Evolutionary conservation across 225 moss, liverwort and hornwort genomes (phyloP).

Genomic region (Asterella californica): DNA sequence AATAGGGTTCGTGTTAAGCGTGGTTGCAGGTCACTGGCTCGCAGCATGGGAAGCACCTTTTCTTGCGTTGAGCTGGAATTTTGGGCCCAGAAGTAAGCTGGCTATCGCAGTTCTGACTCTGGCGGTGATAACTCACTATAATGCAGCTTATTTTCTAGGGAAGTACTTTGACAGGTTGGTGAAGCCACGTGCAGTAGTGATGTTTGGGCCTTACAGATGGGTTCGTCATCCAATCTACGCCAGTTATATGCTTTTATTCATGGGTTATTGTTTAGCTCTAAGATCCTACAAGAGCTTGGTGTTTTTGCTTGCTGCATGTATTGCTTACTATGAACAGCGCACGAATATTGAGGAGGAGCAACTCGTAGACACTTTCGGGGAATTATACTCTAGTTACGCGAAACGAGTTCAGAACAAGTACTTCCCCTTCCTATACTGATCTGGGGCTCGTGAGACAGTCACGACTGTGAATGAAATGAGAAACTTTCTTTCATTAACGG

Average conservation of each 20-base stretch:
- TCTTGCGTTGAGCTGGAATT: constrained; percentile 61
- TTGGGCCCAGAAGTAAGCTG: constrained; percentile 56
- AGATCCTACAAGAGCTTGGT: constrained; percentile 72
- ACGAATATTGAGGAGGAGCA: constrained; percentile 75
- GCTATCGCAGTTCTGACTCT: constrained; percentile 50
- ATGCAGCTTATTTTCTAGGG: constrained; percentile 68
- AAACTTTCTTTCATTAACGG: too few species aligned
- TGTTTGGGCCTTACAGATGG: constrained; percentile 91
- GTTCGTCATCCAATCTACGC: constrained; percentile 87
- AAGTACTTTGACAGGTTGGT: constrained; percentile 81
- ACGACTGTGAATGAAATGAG: neutral
- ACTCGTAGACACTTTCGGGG: constrained; percentile 65
- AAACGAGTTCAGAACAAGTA: constrained; percentile 62
- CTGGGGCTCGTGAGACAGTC: neutral
- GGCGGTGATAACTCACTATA: constrained; percentile 66
- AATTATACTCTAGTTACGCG: constrained; percentile 58
- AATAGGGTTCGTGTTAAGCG: constrained; percentile 57
- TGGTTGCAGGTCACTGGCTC: constrained; percentile 76
- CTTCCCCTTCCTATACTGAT: constrained; percentile 49
- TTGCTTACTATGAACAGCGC: constrained; percentile 73
- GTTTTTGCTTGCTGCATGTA: constrained; percentile 48
- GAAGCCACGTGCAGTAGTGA: constrained; percentile 69
- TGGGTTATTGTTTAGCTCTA: constrained; percentile 73
- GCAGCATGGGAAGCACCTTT: constrained; percentile 75
- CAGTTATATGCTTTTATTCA: constrained; percentile 82